Evolutionary conservation across 164 flowering plant genomes (phyloP).

Genomic region (Liriodendron chinense): DNA sequence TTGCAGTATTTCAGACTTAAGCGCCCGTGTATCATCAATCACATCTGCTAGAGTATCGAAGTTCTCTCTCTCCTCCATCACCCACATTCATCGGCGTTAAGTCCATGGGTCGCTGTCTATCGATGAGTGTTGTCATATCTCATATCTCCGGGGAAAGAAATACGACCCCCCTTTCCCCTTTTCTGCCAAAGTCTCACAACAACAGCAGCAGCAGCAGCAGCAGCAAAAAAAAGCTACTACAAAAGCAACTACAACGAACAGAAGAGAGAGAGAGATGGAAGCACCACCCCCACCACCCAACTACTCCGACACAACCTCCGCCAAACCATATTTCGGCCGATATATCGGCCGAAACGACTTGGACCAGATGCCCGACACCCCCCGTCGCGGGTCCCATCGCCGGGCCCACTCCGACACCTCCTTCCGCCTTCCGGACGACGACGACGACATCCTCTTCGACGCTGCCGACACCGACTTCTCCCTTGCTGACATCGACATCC

Average conservation of each 20-base stretch:
- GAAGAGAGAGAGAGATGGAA: neutral
- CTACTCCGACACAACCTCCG: slow-evolving; percentile 11
- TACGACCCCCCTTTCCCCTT: too few species aligned
- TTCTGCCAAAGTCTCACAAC: neutral
- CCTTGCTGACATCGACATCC: slow-evolving; percentile 29
- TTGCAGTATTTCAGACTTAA: too few species aligned
- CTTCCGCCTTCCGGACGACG: slow-evolving; percentile 61
- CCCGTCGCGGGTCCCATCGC: slow-evolving; percentile 56
- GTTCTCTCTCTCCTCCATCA: too few species aligned
- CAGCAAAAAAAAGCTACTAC: too few species aligned
- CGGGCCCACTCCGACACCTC: slow-evolving; percentile 80
- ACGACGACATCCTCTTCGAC: slow-evolving; percentile 51
- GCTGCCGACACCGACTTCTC: slow-evolving; percentile 35
- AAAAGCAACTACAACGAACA: neutral
- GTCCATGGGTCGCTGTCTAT: too few species aligned
- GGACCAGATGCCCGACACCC: slow-evolving; percentile 68
- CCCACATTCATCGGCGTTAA: too few species aligned
- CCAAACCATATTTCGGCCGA: slow-evolving; percentile 21
- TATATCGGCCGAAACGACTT: slow-evolving; percentile 30
- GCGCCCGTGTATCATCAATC: too few species aligned
- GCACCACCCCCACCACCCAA: neutral
- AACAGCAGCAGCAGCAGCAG: neutral
- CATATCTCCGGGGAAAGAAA: too few species aligned
- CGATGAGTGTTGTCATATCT: too few species aligned
- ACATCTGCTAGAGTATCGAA: too few species aligned